Evolutionary conservation across 2,329 filamentous ascomycete genomes (phyloP).

Genomic region (Pseudophaeomoniella oleicola): DNA sequence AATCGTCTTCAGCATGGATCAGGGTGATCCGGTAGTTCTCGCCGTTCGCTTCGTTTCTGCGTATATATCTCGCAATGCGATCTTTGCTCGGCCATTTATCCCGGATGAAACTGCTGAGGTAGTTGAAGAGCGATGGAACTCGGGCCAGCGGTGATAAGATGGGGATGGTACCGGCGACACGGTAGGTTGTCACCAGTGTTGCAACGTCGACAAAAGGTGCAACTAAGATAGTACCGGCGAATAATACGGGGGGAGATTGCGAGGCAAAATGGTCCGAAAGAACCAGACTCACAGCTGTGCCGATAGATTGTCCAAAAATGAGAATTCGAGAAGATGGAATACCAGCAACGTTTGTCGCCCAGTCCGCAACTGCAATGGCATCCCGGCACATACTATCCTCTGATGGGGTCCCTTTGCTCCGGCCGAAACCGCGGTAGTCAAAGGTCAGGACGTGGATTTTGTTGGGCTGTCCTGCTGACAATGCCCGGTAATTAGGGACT

Average conservation of each 20-base stretch:
- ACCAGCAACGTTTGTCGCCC: constrained; percentile 35
- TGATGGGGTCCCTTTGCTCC: constrained; percentile 44
- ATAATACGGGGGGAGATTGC: constrained; percentile 28
- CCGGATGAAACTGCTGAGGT: constrained; percentile 32
- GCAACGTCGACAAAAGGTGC: constrained; percentile 43
- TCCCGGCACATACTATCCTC: constrained; percentile 41
- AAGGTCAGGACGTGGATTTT: constrained; percentile 44
- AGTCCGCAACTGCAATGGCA: constrained; percentile 37
- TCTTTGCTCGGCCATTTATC: constrained; percentile 39
- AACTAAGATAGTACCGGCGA: constrained; percentile 40
- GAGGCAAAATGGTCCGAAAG: constrained; percentile 28
- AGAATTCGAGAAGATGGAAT: constrained; percentile 42
- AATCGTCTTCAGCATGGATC: constrained; percentile 22
- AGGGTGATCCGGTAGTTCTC: constrained; percentile 17
- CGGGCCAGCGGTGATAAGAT: constrained; percentile 36
- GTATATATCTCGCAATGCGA: constrained; percentile 31
- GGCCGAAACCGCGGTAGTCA: constrained; percentile 74
- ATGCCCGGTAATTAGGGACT: constrained; percentile 40
- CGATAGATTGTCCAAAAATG: constrained; percentile 46
- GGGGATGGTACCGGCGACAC: constrained; percentile 39
- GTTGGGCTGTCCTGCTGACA: constrained; percentile 34
- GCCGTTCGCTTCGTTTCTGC: constrained; percentile 15
- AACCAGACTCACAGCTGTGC: constrained; percentile 36
- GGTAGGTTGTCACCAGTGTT: constrained; percentile 41
- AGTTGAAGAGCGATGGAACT: constrained; percentile 31